Evolutionary conservation across 73 alveolate genomes (phyloP), one percentile per base, ranked within the genome.

Genomic region (Paramecium primaurelia): DNA sequence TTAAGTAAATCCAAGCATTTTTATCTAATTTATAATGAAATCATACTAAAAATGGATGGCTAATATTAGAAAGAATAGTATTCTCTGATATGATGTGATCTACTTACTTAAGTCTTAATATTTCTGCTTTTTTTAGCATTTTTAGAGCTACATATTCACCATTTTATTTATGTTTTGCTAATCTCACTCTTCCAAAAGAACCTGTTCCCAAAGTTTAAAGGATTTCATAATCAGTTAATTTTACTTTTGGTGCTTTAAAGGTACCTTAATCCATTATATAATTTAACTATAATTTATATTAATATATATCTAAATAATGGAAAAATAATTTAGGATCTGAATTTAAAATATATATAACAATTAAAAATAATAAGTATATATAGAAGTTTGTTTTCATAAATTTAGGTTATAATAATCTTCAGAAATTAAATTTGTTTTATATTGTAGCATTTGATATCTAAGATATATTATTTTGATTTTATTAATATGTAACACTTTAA

Each of bases 101-200:
- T 4, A 92, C 93, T 25, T 98, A 98, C 44, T 97, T 97, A 77
- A 96, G 95, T 83, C 98, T 86, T 25, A 98, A 93, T 47, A 98
- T 96, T 91, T 94, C 98, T 10, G 97, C 93, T 92, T 98, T 98
- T 96, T 96, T 96, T 42, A 97, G 96, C 90, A 97, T 95, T 93
- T 98, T 98, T 36, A 98, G 93, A 20, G 99, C 99, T 93, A 93
- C 88, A 36, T 38, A 75, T 75, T 75, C 47, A 16, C 51, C 42
- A 64, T 64, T 64, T 4, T 36, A 73, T 40, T 73, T 73, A 12
- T 73, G 59, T 73, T 73, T 73, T 34, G 87, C 87, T 12, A 73
- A 38, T 38, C 87, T 73, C 18, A 73, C 87, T 40, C 87, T 73
- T 16, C 87, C 60, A 18, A 73, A 73, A 4, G 87, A 73, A 0